These are phyloP conservation scores for Ganoderma boninense DNA, from an alignment of 1,284 basidiomycete species.

Conservation along the genomic window DNA sequence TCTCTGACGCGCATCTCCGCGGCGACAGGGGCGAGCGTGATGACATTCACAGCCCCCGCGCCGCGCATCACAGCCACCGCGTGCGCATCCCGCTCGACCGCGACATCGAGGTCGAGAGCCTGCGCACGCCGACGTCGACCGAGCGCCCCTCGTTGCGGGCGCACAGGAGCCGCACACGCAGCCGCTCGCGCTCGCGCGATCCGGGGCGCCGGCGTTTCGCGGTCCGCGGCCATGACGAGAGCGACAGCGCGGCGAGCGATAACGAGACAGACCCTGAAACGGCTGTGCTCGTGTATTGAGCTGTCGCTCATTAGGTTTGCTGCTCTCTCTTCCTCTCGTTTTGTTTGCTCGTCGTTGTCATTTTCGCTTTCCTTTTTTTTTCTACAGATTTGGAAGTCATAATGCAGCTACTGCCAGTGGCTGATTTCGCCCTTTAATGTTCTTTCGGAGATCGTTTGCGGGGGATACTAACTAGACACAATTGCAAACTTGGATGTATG, in stretches of 20 bases:
- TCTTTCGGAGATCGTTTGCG: conserved; percentile 1
- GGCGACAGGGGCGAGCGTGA: conserved; percentile 60
- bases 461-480: conserved; percentile 6
- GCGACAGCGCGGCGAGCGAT: conserved; percentile 83
- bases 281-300: not conserved
- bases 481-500: not conserved
- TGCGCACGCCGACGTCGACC: conserved; percentile 67
- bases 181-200: conserved; percentile 46
- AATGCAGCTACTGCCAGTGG: no score
- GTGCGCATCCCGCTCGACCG: conserved; percentile 63
- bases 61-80: conserved; percentile 52
- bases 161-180: conserved; percentile 28
- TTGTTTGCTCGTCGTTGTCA: not conserved
- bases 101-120: conserved; percentile 58
- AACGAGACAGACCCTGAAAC: conserved; percentile 51
- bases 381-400: not conserved
- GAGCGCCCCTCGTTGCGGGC: conserved; percentile 6
- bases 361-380: not conserved
- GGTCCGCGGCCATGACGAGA: conserved; percentile 88
- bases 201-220: conserved; percentile 73
- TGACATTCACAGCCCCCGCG: conserved; percentile 54
- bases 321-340: not conserved
- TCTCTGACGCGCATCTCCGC: conserved; percentile 39
- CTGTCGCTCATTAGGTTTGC: not conserved
- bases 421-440: not conserved